A percentile compares a stretch with the other conserved stretches of the same genome.
phyloP scores from a whole-genome alignment of 257 asterid genomes.

The Forsythia suspensa region DNA sequence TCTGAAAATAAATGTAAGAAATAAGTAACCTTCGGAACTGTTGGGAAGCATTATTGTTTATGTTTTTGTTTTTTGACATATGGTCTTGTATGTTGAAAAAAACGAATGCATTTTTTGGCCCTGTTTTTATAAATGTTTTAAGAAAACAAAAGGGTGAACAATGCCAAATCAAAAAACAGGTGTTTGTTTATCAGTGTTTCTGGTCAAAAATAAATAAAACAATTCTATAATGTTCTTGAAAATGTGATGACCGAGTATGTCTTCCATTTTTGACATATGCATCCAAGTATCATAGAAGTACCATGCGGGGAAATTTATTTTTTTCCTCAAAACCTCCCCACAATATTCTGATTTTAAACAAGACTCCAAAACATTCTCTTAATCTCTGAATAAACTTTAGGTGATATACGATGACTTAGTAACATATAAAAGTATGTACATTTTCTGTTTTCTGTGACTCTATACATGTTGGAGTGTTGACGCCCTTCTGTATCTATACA shows the following conservation, averaged over 20 bases:
- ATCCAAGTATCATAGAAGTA: not conserved
- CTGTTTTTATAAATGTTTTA: not conserved
- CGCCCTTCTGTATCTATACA: not conserved
- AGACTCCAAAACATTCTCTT: not conserved
- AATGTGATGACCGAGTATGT: no score
- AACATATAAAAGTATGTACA: not conserved
- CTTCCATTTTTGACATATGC: not conserved
- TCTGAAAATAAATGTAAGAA: not conserved
- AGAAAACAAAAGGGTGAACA: no score
- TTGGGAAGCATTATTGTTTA: not conserved
- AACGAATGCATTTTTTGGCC: not conserved
- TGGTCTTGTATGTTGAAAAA: not conserved
- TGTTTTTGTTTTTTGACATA: not conserved
- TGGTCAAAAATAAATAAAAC: no score
- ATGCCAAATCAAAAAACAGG: no score
- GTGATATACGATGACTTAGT: not conserved
- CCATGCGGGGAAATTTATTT: not conserved
- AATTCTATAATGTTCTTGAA: no score
- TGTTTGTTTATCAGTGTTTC: no score
- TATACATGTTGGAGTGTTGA: not conserved
- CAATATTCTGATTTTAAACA: not conserved
- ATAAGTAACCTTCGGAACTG: not conserved
- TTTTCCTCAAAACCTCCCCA: not conserved
- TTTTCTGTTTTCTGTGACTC: not conserved
- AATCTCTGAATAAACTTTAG: not conserved